Percentiles rank a stretch among this genome's conserved stretches.
These are phyloP conservation scores for Nothopassalora personata DNA, from an alignment of 2,329 filamentous ascomycete genomes.

Conservation along the genomic window DNA sequence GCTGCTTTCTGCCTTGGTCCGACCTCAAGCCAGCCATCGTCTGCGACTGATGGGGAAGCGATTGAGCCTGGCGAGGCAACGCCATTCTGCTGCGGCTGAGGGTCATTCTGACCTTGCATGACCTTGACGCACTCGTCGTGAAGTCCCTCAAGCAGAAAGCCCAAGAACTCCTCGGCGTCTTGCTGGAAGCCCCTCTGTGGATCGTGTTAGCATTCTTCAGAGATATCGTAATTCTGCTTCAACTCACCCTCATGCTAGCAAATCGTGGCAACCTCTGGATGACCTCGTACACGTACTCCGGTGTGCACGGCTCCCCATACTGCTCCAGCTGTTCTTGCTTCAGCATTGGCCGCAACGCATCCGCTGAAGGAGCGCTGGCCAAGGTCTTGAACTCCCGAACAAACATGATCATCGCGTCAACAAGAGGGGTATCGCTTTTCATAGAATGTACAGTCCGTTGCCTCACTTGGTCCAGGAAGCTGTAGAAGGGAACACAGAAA, in stretches of 20 bases:
- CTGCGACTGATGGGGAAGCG: conserved; percentile 33
- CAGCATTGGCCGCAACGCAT: conserved; percentile 66
- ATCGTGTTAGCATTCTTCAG: not conserved
- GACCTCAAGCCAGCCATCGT: conserved; percentile 82
- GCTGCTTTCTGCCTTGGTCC: conserved; percentile 84
- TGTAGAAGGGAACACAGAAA: conserved; percentile 90
- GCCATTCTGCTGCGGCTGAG: conserved; percentile 23
- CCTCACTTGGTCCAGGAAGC: conserved; percentile 82
- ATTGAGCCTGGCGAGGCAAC: conserved; percentile 43
- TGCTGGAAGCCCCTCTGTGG: conserved; percentile 84
- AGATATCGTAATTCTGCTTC: not conserved
- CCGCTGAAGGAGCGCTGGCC: conserved; percentile 67
- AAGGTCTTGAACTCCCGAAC: conserved; percentile 87
- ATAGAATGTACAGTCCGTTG: conserved; percentile 83
- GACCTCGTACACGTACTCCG: conserved; percentile 91
- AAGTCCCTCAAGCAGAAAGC: conserved; percentile 84
- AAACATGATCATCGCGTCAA: conserved; percentile 97
- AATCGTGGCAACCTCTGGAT: conserved; percentile 84
- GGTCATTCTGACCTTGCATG: conserved; percentile 44
- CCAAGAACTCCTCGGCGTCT: conserved; percentile 94
- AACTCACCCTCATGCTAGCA: conserved; percentile 77
- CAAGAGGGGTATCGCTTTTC: conserved; percentile 86
- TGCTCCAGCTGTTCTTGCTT: conserved; percentile 81
- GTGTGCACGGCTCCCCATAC: conserved; percentile 85
- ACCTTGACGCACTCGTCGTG: conserved; percentile 86